A percentile compares a stretch with the other conserved stretches of the same genome.
These are phyloP conservation scores for Thelephora ganbajun DNA, from an alignment of 768 basidiomycete genomes.

Conservation along the genomic window DNA sequence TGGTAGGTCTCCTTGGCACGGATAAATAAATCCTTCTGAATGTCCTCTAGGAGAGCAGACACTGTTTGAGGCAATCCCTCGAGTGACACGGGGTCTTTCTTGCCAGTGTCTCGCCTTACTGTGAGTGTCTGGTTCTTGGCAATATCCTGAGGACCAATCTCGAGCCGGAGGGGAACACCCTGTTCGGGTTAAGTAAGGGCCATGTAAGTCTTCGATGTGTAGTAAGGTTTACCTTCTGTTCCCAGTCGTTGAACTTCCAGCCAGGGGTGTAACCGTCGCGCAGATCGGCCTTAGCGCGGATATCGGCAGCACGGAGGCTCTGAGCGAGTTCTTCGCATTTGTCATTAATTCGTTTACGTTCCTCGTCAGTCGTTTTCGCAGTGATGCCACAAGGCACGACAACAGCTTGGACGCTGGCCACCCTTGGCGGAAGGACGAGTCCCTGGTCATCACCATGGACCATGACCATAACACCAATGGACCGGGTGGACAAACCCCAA, in stretches of 20 bases:
- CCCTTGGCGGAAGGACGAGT: constrained; percentile 90
- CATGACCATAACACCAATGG: constrained; percentile 99
- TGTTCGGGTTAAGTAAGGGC: constrained; percentile 14
- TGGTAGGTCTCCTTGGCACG: constrained; percentile 66
- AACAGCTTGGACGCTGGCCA: constrained; percentile 84
- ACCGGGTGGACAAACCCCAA: constrained; percentile 93
- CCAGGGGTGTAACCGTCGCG: constrained; percentile 96
- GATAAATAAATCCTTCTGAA: constrained; percentile 80
- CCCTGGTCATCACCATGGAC: constrained; percentile 97
- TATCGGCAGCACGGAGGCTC: constrained; percentile 53
- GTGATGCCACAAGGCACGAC: constrained; percentile 91
- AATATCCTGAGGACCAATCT: constrained; percentile 91
- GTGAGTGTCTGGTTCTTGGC: constrained; percentile 66
- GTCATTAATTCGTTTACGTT: constrained; percentile 56
- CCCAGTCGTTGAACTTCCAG: constrained; percentile 99
- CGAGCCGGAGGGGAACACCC: constrained; percentile 95
- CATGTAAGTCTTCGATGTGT: background rate
- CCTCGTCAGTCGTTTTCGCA: constrained; percentile 61
- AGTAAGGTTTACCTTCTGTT: constrained; percentile 65
- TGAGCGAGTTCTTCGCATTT: constrained; percentile 68
- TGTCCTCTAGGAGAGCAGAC: constrained; percentile 59
- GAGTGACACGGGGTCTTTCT: constrained; percentile 41
- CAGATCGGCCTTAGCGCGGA: constrained; percentile 83
- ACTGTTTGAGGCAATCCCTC: constrained; percentile 34
- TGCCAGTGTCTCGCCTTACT: constrained; percentile 73